Evolutionary conservation across 257 asterid species (phyloP).

Genomic region (Ophiorrhiza pumila): DNA sequence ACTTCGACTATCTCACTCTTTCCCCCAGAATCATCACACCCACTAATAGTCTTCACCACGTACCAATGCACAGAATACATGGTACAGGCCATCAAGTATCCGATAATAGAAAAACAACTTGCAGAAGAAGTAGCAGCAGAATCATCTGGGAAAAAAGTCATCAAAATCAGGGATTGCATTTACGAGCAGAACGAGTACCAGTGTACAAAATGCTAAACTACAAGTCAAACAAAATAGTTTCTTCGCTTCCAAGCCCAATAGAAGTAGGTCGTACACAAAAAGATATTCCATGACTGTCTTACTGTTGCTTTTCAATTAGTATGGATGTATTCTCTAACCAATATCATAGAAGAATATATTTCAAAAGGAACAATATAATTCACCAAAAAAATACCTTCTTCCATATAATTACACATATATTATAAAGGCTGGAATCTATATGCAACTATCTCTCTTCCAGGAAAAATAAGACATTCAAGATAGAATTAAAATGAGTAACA

Average conservation of each 20-base stretch:
- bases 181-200: neutral
- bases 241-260: neutral
- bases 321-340: neutral
- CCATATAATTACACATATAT: neutral
- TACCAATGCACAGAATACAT: conserved; percentile 66
- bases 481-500: neutral
- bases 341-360: neutral
- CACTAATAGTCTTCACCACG: conserved; percentile 27
- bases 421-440: neutral
- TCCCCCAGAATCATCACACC: conserved; percentile 16
- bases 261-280: neutral
- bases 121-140: conserved; percentile 4
- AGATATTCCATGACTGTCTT: neutral
- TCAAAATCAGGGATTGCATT: neutral
- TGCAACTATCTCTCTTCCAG: neutral
- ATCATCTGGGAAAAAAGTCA: conserved; percentile 5
- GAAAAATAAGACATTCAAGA: neutral
- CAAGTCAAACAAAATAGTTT: neutral
- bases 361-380: neutral
- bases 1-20: conserved; percentile 34
- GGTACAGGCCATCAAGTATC: conserved; percentile 62
- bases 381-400: neutral
- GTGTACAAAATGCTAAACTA: neutral
- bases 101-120: conserved; percentile 27
- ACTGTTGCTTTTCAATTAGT: neutral